phyloP scores from a whole-genome alignment of 2,329 filamentous ascomycete genomes.

The Botrytis fabae region DNA sequence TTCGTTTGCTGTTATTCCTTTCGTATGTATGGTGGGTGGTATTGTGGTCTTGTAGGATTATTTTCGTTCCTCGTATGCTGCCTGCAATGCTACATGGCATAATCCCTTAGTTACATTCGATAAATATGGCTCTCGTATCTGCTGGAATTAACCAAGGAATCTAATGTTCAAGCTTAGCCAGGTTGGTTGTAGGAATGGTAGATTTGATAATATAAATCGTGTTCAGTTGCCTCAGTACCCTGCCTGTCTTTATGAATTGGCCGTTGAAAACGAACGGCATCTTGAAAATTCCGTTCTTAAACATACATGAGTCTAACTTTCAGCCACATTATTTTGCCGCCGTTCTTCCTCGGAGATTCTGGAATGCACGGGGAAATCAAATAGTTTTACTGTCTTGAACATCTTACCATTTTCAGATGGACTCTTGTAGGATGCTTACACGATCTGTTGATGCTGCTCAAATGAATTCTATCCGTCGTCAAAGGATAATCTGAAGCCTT shows the following conservation, averaged over 20 bases:
- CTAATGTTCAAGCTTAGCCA: not conserved
- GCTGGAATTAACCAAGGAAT: not conserved
- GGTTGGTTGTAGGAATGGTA: not conserved
- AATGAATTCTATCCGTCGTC: not conserved
- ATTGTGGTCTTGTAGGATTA: not conserved
- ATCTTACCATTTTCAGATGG: not conserved
- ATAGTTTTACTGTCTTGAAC: not conserved
- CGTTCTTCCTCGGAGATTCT: not conserved
- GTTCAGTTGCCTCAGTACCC: not conserved
- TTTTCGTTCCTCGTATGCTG: not conserved
- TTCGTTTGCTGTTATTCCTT: not conserved
- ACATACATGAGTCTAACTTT: not conserved
- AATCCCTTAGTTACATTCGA: not conserved
- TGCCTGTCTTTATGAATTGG: not conserved
- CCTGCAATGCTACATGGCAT: not conserved
- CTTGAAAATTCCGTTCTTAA: not conserved
- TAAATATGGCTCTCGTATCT: conserved; percentile 11
- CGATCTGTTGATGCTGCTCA: not conserved
- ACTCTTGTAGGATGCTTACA: not conserved
- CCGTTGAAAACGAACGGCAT: not conserved
- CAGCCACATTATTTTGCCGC: not conserved
- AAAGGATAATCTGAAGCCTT: conserved; percentile 1
- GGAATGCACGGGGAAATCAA: not conserved
- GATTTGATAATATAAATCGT: conserved; percentile 13
- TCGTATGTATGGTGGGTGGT: not conserved